Base-by-base conservation (phyloP, 495 filamentous ascomycete genomes). In the Neurospora africana region DNA sequence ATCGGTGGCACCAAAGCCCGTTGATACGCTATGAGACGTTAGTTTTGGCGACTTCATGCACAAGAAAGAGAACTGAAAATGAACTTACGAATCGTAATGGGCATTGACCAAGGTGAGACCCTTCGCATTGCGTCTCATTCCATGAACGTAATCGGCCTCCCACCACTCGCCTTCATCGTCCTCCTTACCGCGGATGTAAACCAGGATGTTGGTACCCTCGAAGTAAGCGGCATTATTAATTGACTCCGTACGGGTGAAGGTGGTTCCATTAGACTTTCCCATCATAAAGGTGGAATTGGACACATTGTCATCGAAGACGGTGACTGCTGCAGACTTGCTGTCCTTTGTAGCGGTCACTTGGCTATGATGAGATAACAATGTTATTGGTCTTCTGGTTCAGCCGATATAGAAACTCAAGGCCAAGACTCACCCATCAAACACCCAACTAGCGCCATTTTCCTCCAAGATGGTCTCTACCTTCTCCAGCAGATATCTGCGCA, bases 71-170 rank as follows among this genome's bases (percentile, higher is more conserved):
- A 36, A 9, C 36, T 38, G 3, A 13, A 38, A 23, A 19, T 3
- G 65, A 30, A 72, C 76, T 69, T 75, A 83, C 81, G 84, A 86
- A 79, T 99, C 95, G 77, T 95, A 98, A 76, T 99, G 95, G 6
- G 95, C 93, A 78, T 97, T 99, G 75, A 99, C 92, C 69, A 99
- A 86, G 10, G 97, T 91, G 36, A 93, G 91, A 9, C 92, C 91
- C 74, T 88, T 89, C 23, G 87, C 86, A 68, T 83, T 83, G 41
- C 87, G 85, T 61, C 77, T 78, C 71, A 82, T 79, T 8, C 80
- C 80, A 8, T 80, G 78, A 23, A 80, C 79, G 40, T 79, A 77
- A 41, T 75, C 76, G 70, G 77, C 74, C 30, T 83, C 80, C 92
- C 89, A 94, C 90, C 89, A 94, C 15, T 85, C 83, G 7, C 86